Base-by-base conservation (phyloP, 2,329 filamentous ascomycete species). In the Penicillium hesseltinei region DNA sequence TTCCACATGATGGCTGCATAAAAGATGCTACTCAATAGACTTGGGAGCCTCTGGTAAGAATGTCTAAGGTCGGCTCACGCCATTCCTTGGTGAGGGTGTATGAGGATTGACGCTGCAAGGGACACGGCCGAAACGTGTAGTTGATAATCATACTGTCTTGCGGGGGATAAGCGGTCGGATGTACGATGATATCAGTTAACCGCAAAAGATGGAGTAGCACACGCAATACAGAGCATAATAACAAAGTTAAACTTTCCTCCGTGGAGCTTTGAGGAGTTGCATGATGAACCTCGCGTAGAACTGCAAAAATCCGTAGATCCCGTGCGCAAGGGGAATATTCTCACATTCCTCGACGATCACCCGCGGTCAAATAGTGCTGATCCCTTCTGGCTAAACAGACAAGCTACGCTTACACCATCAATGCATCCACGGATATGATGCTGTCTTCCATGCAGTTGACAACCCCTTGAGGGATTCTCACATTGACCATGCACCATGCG, bases 251-350 rank as follows among this genome's bases (percentile, higher is more conserved):
- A 33, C 31, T 49, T 56, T 51, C 59, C 52, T 49, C 31, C 15
- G 21, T 49, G 46, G 47, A 31, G 15, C n/a, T 39, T 51, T 46
- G 33, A 31, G 47, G 39, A 29, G 42, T 50, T 60, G 42, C 55
- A 51, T 56, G 54, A 62, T 64, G 56, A 61, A 59, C 62, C 59
- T 65, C 64, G 59, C 59, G 65, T 61, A 23, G 36, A 56, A 40
- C 46, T 57, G 56, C 57, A 58, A 47, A 17, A 43, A 54, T 46
- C 31, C 11, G 62, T 39, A 50, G 61, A 66, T 65, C 61, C 25
- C 39, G 33, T 55, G 58, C 40, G 15, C 10, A 61, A 64, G 56
- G 54, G 61, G 62, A 23, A 51, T 51, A 52, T 48, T 36, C 48
- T 36, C 48, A 36, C 64, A 65, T 66, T 65, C 58, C 54, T 49